phyloP scores from a whole-genome alignment of 2,329 filamentous ascomycete species.

The Aspergillus sp. region DNA sequence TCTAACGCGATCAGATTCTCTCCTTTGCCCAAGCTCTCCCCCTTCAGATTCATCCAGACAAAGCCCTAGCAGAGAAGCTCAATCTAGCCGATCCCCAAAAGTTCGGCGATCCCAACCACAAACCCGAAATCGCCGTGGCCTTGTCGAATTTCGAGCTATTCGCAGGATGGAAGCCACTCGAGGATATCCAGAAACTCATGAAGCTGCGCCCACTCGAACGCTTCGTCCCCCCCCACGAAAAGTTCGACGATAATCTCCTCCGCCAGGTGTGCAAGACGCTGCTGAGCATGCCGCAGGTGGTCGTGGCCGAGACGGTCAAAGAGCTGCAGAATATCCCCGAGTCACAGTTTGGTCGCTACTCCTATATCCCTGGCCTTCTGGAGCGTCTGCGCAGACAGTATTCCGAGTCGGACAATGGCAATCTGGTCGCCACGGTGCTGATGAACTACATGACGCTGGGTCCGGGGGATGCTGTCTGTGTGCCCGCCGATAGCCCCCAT shows the following conservation, averaged over 20 bases:
- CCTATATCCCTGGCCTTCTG: slow-evolving; percentile 61
- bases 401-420: slow-evolving; percentile 59
- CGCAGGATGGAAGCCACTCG: slow-evolving; percentile 66
- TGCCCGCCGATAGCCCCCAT: slow-evolving; percentile 70
- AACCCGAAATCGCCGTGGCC: slow-evolving; percentile 73
- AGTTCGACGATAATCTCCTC: slow-evolving; percentile 56
- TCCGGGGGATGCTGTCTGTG: slow-evolving; percentile 63
- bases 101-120: slow-evolving; percentile 71
- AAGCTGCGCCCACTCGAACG: slow-evolving; percentile 48
- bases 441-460: slow-evolving; percentile 70
- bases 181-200: slow-evolving; percentile 56
- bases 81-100: slow-evolving; percentile 60
- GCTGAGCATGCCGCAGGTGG: slow-evolving; percentile 48
- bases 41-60: slow-evolving; percentile 71
- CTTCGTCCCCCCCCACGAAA: slow-evolving; percentile 47
- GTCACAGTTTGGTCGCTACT: slow-evolving; percentile 47
- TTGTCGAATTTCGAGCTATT: slow-evolving; percentile 70
- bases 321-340: slow-evolving; percentile 47
- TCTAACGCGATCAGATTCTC: slow-evolving; percentile 48
- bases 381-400: slow-evolving; percentile 63
- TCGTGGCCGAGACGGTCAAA: slow-evolving; percentile 51
- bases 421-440: slow-evolving; percentile 63
- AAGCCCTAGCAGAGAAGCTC: slow-evolving; percentile 58
- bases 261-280: slow-evolving; percentile 53
- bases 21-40: slow-evolving; percentile 72